Evolutionary conservation across 1,139 yeast genomes (phyloP), one percentile per base, ranked within the genome.

Genomic region (Scheffersomyces titani): DNA sequence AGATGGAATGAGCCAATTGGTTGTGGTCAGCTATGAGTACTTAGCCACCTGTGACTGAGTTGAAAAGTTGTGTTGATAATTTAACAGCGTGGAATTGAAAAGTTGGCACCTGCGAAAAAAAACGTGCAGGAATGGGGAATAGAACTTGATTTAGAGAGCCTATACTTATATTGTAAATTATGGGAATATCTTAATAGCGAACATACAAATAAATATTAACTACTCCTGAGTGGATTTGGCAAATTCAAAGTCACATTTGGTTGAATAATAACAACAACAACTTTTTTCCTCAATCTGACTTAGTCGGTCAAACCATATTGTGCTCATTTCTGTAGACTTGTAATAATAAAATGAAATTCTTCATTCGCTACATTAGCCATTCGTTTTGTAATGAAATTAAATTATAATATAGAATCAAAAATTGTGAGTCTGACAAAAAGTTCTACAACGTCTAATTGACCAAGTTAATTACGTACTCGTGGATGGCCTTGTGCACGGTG

Each of bases 401-500:
- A 30, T 30, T 11, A 30, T 9, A 30, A 30, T 30, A 30, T 30
- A 30, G 40, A 30, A 9, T 30, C 40, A 11, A 30, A 30, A 9
- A 30, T 11, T 13, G 40, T 30, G 40, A 30, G 16, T 7, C 16
- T 5, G 40, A 30, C 40, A 9, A 30, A 30, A 11, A 11, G 40
- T 13, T 30, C 40, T 46, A 55, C 55, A 59, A 55, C 19, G 21
- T 6, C 20, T 21, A 56, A 20, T 61, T 49, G 18, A 58, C 52
- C n/a, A 61, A 53, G 44, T 54, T 57, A 20, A 57, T 51, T 44
- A 77, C 68, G 60, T 69, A 72, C 56, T 74, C 75, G 59, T 78
- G 81, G 45, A 80, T 65, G 45, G 60, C 56, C 59, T 70, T 70
- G 62, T 80, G 84, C 54, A 70, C 50, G 21, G 78, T 73, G 61